Conservation (phyloP, 345 rosid species). For the Eucalyptus sp. region DNA sequence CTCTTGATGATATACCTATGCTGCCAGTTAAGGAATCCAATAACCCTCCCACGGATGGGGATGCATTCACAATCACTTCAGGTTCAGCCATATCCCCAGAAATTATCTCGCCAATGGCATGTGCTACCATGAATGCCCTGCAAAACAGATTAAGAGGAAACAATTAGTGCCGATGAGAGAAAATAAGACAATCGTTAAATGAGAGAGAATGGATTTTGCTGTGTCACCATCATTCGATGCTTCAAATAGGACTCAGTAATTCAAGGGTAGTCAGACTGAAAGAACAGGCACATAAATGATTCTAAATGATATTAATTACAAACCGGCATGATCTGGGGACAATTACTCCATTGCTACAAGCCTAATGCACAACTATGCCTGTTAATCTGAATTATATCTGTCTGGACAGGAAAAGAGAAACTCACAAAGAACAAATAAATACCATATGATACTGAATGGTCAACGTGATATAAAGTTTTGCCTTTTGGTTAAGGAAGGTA, state of each 20-base stretch:
- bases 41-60: slow-evolving; percentile 86
- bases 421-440: neutral
- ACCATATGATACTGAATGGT: neutral
- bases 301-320: neutral
- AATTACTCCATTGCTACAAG: neutral
- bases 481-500: neutral
- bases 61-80: slow-evolving; percentile 60
- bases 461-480: neutral
- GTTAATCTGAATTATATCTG: neutral
- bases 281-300: neutral
- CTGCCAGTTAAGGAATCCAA: slow-evolving; percentile 96
- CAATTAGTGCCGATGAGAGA: neutral
- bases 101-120: slow-evolving; percentile 70
- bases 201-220: neutral
- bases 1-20: slow-evolving; percentile 79
- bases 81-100: slow-evolving; percentile 68
- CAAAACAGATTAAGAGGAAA: neutral
- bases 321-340: neutral
- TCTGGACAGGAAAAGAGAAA: neutral
- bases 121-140: slow-evolving; percentile 90
- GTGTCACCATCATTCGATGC: neutral
- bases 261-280: neutral
- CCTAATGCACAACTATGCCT: neutral
- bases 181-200: neutral
- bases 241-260: neutral